Base-by-base conservation (phyloP, 2,329 filamentous ascomycete genomes). In the Fusarium miscanthi region DNA sequence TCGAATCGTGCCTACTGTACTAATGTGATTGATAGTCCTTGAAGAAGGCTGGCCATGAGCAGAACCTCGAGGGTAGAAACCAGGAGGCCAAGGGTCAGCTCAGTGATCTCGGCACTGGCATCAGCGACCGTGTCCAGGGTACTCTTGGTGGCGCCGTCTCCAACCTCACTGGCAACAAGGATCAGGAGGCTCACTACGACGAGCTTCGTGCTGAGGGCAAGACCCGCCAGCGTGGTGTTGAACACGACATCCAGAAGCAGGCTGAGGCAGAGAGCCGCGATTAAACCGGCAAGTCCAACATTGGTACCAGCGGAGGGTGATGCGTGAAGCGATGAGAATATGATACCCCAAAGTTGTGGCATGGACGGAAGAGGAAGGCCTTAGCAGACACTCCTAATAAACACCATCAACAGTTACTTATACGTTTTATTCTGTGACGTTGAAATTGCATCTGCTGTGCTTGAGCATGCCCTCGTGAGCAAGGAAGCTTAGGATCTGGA, bases 71-170 rank as follows among this genome's bases (percentile, higher is more conserved):
- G 70, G 95, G 95, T 25, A 92, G 96, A 83, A 88, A 88, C 37
- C 91, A 95, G 81, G 94, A 98, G 83, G 93, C 94, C 9, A 88
- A 91, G 79, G 94, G 94, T 21, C 95, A 97, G 83, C 78, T 96
- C 49, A 90, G 84, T 66, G 94, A 98, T 79, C 86, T 92, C 45
- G 78, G 79, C 35, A 90, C 91, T 10, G 95, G 95, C 13, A 81
- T 91, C 21, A 83, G 85, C 37, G 87, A 92, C 77, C 90, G 93
- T n/a, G 87, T 92, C 31, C 85, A 89, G 48, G 94, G 95, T 16
- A 86, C 91, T 3, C 75, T 97, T 8, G 94, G 94, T 2, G 86
- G 89, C 42, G 90, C 92, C 2, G 86, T 93, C 35, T 89, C 94
- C n/a, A 88, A 89, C 31, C 60, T 97, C 19, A 93, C 90, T 5